Evolutionary conservation across 2,329 filamentous ascomycete genomes (phyloP).

Genomic region (Verticillium albo-atrum): DNA sequence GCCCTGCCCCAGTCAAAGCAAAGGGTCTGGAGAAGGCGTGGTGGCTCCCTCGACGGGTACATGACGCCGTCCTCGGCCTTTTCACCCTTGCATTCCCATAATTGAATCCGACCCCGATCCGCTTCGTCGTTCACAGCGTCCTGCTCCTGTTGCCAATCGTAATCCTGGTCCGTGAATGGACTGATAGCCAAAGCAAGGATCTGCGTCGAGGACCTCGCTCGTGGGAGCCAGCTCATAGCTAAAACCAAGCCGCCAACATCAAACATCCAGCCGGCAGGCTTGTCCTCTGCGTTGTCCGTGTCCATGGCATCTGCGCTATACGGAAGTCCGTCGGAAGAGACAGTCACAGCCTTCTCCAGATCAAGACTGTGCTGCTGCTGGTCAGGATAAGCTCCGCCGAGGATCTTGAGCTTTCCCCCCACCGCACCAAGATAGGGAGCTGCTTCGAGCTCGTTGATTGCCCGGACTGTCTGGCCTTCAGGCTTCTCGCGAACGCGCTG

Average conservation of each 20-base stretch:
- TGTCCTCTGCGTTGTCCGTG: slow-evolving; percentile 7
- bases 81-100: slow-evolving; percentile 42
- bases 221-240: slow-evolving; percentile 48
- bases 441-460: slow-evolving; percentile 18
- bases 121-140: slow-evolving; percentile 30
- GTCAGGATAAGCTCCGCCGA: slow-evolving; percentile 25
- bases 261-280: slow-evolving; percentile 44
- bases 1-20: slow-evolving; percentile 48
- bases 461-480: not conserved
- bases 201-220: slow-evolving; percentile 31
- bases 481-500: slow-evolving; percentile 1
- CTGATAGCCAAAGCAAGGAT: slow-evolving; percentile 47
- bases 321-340: slow-evolving; percentile 24
- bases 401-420: slow-evolving; percentile 21
- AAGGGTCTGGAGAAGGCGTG: slow-evolving; percentile 36
- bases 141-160: slow-evolving; percentile 23
- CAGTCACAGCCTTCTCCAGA: slow-evolving; percentile 17
- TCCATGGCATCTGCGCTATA: slow-evolving; percentile 18
- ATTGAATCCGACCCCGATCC: slow-evolving; percentile 43
- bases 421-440: slow-evolving; percentile 20
- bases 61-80: slow-evolving; percentile 22
- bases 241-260: slow-evolving; percentile 50
- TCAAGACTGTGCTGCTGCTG: slow-evolving; percentile 25
- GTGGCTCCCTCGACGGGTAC: slow-evolving; percentile 26
- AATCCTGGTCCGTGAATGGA: slow-evolving; percentile 46